phyloP scores from a whole-genome alignment of 257 asterid species.

The Oldenlandia corymbosa region DNA sequence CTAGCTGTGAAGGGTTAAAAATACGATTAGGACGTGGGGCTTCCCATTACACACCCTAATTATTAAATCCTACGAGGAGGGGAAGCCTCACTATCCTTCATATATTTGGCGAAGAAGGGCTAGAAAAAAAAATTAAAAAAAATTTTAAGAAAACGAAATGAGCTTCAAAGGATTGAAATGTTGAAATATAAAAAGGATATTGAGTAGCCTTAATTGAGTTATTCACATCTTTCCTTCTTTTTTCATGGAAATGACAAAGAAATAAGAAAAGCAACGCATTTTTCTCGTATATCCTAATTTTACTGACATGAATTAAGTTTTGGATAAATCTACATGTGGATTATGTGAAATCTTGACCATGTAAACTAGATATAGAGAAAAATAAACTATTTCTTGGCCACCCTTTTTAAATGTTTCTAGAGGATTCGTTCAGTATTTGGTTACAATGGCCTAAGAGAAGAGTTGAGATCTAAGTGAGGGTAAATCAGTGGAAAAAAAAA shows the following conservation, averaged over 20 bases:
- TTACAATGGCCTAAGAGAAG: too few relatives aligned
- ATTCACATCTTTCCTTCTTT: background rate
- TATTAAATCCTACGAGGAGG: background rate
- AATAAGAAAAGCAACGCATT: slow-evolving; percentile 35
- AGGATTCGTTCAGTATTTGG: too few relatives aligned
- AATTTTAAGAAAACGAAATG: background rate
- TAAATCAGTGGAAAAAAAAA: too few relatives aligned
- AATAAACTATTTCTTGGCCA: too few relatives aligned
- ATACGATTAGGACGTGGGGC: slow-evolving; percentile 4
- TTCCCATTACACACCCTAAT: background rate
- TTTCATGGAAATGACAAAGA: slow-evolving; percentile 15
- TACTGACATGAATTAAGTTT: background rate
- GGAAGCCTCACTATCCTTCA: background rate
- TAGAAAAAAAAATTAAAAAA: background rate
- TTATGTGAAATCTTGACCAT: too few relatives aligned
- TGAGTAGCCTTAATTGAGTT: too few relatives aligned
- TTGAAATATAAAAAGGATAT: background rate
- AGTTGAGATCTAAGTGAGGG: too few relatives aligned
- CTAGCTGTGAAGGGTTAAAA: background rate
- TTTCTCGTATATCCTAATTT: slow-evolving; percentile 20
- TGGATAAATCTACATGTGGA: too few relatives aligned
- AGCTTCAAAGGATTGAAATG: background rate
- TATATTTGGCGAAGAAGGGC: background rate
- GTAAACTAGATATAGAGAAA: too few relatives aligned
- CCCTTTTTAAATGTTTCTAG: too few relatives aligned